Percentiles rank a stretch among this genome's conserved stretches.
These are phyloP conservation scores for Lentinula raphanica DNA, from an alignment of 768 basidiomycete species.

Conservation along the genomic window DNA sequence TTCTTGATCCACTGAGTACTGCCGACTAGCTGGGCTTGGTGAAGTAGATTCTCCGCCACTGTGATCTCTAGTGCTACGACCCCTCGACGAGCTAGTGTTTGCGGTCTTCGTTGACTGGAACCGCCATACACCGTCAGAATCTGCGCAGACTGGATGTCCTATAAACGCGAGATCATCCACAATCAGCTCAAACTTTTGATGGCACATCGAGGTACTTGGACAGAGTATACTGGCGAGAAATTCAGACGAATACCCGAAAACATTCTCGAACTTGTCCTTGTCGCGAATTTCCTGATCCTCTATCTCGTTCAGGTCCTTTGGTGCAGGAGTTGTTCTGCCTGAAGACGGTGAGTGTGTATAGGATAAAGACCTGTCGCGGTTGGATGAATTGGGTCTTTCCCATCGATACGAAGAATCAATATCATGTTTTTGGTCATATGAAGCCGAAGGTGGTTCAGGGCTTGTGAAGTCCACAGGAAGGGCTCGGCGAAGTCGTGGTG, in stretches of 20 bases:
- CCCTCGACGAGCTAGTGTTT: slow-evolving; percentile 36
- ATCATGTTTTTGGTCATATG: slow-evolving; percentile 4
- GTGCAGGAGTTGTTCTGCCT: slow-evolving; percentile 46
- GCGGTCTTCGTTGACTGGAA: slow-evolving; percentile 63
- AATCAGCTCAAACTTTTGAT: slow-evolving; percentile 90
- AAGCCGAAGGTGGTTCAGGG: slow-evolving; percentile 43
- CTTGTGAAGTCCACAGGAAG: slow-evolving; percentile 51
- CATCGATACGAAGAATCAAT: slow-evolving; percentile 54
- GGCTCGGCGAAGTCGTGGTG: slow-evolving; percentile 69
- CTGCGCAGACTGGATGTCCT: slow-evolving; percentile 88
- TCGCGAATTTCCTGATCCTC: slow-evolving; percentile 26
- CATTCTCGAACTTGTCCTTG: slow-evolving; percentile 50
- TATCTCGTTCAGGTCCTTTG: slow-evolving; percentile 32
- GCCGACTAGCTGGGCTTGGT: slow-evolving; percentile 13
- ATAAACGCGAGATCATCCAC: slow-evolving; percentile 91
- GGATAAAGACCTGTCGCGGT: slow-evolving; percentile 47
- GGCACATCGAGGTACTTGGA: slow-evolving; percentile 75
- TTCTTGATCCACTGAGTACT: slow-evolving; percentile 2
- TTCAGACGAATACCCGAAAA: slow-evolving; percentile 78
- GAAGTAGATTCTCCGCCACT: slow-evolving; percentile 10
- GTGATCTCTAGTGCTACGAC: slow-evolving; percentile 49
- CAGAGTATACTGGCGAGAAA: slow-evolving; percentile 80
- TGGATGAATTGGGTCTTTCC: slow-evolving; percentile 43
- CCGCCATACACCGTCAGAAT: slow-evolving; percentile 67
- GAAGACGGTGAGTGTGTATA: slow-evolving; percentile 46